Evolutionary conservation across 805 yeast species (phyloP).

Genomic region (Cyberlindnera saturnus): DNA sequence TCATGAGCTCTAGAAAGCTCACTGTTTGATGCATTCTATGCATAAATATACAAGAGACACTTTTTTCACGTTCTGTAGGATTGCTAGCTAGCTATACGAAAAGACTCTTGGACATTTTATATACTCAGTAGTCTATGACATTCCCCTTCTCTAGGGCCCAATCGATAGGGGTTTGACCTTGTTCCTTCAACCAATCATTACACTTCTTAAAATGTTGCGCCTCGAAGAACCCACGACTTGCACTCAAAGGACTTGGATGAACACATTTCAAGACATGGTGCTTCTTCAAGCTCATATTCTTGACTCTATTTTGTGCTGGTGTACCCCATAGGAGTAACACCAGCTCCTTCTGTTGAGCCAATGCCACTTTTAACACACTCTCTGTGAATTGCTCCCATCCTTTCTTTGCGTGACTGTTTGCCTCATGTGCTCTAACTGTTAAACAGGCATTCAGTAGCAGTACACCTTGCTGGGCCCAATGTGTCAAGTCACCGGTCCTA

Average conservation of each 20-base stretch:
- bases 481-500: conserved; percentile 51
- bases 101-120: too few species aligned
- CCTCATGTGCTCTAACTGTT: conserved; percentile 89
- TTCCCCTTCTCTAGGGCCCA: conserved; percentile 40
- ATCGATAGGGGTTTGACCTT: conserved; percentile 44
- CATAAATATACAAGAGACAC: not conserved
- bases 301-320: conserved; percentile 36
- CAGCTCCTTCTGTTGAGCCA: conserved; percentile 35
- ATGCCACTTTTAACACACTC: conserved; percentile 50
- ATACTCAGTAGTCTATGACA: not conserved
- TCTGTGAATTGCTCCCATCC: conserved; percentile 95
- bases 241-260: conserved; percentile 95
- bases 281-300: conserved; percentile 25
- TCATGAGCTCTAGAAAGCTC: not conserved
- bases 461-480: conserved; percentile 89
- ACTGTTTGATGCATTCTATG: not conserved
- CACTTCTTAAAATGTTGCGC: conserved; percentile 68
- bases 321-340: conserved; percentile 32
- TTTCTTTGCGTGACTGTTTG: conserved; percentile 81
- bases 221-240: conserved; percentile 79
- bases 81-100: not conserved
- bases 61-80: too few species aligned
- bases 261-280: conserved; percentile 57
- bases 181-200: conserved; percentile 65
- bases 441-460: conserved; percentile 79